phyloP scores from a whole-genome alignment of 2,329 filamentous ascomycete species.

The Epichloe gansuensis region DNA sequence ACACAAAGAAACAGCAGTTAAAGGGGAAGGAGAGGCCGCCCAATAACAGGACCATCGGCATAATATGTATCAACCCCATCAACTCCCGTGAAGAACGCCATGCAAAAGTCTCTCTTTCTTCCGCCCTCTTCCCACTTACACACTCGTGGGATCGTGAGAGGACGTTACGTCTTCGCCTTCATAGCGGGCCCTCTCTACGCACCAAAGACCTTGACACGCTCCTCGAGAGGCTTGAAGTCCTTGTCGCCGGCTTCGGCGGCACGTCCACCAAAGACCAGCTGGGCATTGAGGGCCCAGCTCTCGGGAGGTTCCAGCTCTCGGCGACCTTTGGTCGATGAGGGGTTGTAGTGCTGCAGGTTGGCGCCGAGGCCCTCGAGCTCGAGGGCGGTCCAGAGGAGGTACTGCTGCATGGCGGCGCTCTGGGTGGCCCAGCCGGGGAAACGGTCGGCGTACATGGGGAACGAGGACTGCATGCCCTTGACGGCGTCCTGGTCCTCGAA shows the following conservation, averaged over 20 bases:
- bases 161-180: background rate
- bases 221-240: conserved; percentile 50
- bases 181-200: conserved; percentile 18
- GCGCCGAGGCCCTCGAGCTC: conserved; percentile 75
- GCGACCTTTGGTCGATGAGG: conserved; percentile 61
- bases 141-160: background rate
- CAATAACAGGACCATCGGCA: background rate
- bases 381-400: conserved; percentile 67
- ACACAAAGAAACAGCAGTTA: too few relatives aligned
- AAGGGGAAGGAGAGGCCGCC: too few relatives aligned
- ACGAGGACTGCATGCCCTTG: conserved; percentile 53
- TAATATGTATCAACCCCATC: background rate
- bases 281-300: conserved; percentile 66
- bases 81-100: conserved; percentile 5
- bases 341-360: conserved; percentile 92
- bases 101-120: background rate
- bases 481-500: conserved; percentile 66
- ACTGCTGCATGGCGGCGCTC: conserved; percentile 68
- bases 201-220: conserved; percentile 54
- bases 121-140: background rate
- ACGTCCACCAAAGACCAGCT: conserved; percentile 71
- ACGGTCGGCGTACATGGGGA: conserved; percentile 62
- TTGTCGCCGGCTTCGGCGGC: conserved; percentile 48
- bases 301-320: conserved; percentile 54
- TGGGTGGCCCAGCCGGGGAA: conserved; percentile 71